Evolutionary conservation across 257 asterid genomes (phyloP).

Genomic region (Fraxinus anomala): DNA sequence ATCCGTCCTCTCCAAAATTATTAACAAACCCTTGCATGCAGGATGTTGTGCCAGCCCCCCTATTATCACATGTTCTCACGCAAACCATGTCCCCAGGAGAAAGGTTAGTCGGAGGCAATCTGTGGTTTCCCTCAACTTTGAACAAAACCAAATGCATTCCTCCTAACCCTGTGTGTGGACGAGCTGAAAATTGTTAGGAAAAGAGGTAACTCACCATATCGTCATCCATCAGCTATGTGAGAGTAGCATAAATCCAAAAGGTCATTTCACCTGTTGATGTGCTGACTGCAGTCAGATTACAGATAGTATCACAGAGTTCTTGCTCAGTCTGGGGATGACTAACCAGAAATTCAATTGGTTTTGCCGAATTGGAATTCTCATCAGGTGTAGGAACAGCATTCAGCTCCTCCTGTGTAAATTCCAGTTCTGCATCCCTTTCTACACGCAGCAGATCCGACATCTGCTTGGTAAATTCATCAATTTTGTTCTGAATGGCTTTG

Average conservation of each 20-base stretch:
- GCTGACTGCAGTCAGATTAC: constrained; percentile 90
- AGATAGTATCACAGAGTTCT: constrained; percentile 93
- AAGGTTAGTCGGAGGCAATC: constrained; percentile 89
- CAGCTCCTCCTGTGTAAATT: constrained; percentile 89
- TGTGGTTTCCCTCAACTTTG: constrained; percentile 81
- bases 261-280: constrained; percentile 63
- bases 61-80: constrained; percentile 80
- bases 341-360: constrained; percentile 82
- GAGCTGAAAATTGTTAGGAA: constrained; percentile 20
- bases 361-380: constrained; percentile 49
- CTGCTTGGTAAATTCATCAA: constrained; percentile 61
- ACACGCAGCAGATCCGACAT: constrained; percentile 82
- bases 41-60: constrained; percentile 93
- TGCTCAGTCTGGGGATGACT: constrained; percentile 90
- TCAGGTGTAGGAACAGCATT: constrained; percentile 87
- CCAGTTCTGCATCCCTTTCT: constrained; percentile 90
- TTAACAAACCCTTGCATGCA: constrained; percentile 92
- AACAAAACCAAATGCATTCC: constrained; percentile 97
- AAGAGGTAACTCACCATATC: background rate
- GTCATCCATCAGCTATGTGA: constrained; percentile 7
- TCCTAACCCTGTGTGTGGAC: constrained; percentile 70
- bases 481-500: constrained; percentile 65
- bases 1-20: constrained; percentile 87
- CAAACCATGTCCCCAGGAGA: constrained; percentile 99
- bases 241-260: constrained; percentile 20